Evolutionary conservation across 208 protist genomes (phyloP), one percentile per base, ranked within the genome.

Genomic region (Polymyxa betae): DNA sequence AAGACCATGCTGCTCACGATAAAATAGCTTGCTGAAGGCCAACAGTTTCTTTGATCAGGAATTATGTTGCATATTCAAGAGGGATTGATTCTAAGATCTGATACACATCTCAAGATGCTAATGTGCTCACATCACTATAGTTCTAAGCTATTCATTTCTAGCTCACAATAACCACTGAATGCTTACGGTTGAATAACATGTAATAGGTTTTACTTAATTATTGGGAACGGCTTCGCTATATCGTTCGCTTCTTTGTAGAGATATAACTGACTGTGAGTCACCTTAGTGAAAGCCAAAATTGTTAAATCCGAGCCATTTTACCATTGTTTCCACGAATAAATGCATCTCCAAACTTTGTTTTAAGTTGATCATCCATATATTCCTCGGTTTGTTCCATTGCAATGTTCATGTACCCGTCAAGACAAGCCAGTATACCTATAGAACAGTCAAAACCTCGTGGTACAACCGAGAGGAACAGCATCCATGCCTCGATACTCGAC

Each of bases 331-430:
- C 96, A 68, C 96, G 93, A 77, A 97, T 96, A 93, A 97, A 97
- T 32, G 95, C 93, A 90, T 97, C 96, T 41, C 95, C 95, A 88
- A 96, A 97, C 77, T 94, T 96, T 49, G 93, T 95, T 90, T 94
- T 96, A 38, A 96, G 90, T 90, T 95, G 94, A 5, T 96, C 96
- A 88, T 96, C 95, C 29, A 95, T 90, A 90, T 95, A 97, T 90
- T 97, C 96, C 89, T 98, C 95, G 0, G 96, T 97, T 90, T 94
- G 95, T 93, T 98, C 96, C 93, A 98, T 94, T 24, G 96, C 96
- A 54, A 98, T 96, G 93, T 98, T 98, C 96, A 98, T 97, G 93
- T 95, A 97, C 45, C 96, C 96, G 90, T 98, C 96, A 0, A 98
- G 90, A 52, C 95, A 95, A 29, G 95, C 94, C 38, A 98, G 92